Conservation (phyloP, 768 basidiomycete genomes). For the Lactarius deliciosus region DNA sequence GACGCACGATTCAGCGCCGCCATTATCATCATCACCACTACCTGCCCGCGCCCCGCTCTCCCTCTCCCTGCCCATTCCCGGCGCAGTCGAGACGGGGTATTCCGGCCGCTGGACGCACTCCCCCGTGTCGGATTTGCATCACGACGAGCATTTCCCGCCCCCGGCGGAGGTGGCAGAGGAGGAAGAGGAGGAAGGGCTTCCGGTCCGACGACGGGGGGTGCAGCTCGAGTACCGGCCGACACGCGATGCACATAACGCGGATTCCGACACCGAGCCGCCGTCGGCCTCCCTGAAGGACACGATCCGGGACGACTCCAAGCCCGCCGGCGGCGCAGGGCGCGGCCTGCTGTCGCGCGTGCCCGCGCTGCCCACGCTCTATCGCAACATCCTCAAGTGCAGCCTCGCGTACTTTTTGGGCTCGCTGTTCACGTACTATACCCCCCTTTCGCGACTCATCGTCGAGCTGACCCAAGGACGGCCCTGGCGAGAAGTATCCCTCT, state of each 20-base stretch:
- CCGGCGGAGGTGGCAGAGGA: conserved; percentile 1
- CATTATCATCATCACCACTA: background rate
- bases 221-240: conserved; percentile 4
- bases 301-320: background rate
- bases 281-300: background rate
- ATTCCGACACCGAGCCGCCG: conserved; percentile 1
- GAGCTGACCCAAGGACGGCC: conserved; percentile 55
- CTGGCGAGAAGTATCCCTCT: conserved; percentile 52
- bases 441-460: conserved; percentile 66
- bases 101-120: background rate
- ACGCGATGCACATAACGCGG: background rate
- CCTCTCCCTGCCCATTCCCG: background rate
- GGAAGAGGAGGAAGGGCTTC: background rate
- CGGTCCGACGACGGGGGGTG: background rate
- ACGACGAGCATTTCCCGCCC: background rate
- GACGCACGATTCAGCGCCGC: conserved; percentile 14
- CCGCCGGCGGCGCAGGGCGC: background rate
- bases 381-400: conserved; percentile 86
- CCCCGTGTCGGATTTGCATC: conserved; percentile 10
- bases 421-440: conserved; percentile 87
- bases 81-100: background rate
- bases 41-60: background rate
- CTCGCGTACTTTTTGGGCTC: conserved; percentile 88
- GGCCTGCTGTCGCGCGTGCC: conserved; percentile 35
- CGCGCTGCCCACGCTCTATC: conserved; percentile 50